These are phyloP conservation scores for Alopecurus myosuroides DNA, from an alignment of 176 grass and related monocot species.

Conservation along the genomic window DNA sequence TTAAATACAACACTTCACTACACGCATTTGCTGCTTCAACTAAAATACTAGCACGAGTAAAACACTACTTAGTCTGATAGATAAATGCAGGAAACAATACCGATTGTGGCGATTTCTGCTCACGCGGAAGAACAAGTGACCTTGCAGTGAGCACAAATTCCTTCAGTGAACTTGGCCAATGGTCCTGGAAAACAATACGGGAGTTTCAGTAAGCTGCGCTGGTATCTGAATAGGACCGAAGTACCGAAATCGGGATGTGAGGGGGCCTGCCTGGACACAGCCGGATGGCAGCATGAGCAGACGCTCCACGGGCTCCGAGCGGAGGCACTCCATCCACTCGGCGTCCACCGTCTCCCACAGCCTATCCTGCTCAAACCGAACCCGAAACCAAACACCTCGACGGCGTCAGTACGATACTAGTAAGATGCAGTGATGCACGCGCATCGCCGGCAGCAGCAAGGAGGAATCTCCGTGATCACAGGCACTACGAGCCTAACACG, in stretches of 20 bases:
- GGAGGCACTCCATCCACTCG: constrained; percentile 86
- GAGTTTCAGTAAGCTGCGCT: neutral
- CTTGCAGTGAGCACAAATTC: constrained; percentile 54
- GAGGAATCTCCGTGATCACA: neutral
- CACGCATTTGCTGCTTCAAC: neutral
- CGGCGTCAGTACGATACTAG: neutral
- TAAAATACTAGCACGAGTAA: neutral
- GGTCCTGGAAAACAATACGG: constrained; percentile 38
- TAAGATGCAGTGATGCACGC: neutral
- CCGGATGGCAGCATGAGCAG: constrained; percentile 69
- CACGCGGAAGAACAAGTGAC: constrained; percentile 57
- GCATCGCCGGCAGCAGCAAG: too few species aligned
- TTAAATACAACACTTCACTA: neutral
- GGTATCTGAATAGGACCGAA: neutral
- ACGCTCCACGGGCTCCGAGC: constrained; percentile 49
- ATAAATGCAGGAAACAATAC: constrained; percentile 38
- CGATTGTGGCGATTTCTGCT: constrained; percentile 40
- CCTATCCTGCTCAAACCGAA: constrained; percentile 43
- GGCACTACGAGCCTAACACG: neutral
- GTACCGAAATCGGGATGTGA: neutral
- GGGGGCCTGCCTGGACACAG: constrained; percentile 44
- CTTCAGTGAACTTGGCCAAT: constrained; percentile 63
- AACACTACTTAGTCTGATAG: neutral
- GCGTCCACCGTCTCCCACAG: constrained; percentile 78
- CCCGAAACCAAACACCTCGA: neutral